phyloP scores from a whole-genome alignment of 1,284 basidiomycete genomes.

The Apiotrichum siamense region DNA sequence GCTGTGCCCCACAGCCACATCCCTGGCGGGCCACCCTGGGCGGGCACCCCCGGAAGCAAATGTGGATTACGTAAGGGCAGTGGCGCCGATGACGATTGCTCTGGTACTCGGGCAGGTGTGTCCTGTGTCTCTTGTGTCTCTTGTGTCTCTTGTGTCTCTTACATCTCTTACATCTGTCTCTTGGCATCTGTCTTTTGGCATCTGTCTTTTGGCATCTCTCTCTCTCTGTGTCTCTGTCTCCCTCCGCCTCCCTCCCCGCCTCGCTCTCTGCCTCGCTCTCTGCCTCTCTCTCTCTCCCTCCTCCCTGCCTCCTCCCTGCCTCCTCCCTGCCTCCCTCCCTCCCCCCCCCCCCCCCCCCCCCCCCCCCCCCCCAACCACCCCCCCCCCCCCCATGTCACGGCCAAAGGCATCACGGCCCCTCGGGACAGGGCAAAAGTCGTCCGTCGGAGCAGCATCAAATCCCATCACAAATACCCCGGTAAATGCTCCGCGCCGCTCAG shows the following conservation, averaged over 20 bases:
- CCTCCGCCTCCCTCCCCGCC: no score
- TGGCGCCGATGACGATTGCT: background rate
- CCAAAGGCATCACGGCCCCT: slow-evolving; percentile 31
- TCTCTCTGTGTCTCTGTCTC: no score
- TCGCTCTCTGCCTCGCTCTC: no score
- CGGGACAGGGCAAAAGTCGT: slow-evolving; percentile 31
- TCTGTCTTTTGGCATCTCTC: no score
- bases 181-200: no score
- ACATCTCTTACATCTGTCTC: no score
- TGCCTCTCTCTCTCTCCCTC: background rate
- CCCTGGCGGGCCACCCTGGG: no score
- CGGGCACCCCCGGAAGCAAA: no score
- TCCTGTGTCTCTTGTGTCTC: no score
- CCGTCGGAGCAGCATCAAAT: slow-evolving; percentile 21
- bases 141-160: no score
- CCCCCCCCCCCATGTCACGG: slow-evolving; percentile 34
- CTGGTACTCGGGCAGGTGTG: background rate
- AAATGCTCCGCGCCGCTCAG: slow-evolving; percentile 31
- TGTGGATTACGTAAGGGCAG: no score
- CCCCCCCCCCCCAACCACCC: background rate
- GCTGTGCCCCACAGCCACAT: no score
- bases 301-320: background rate
- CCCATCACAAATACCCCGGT: slow-evolving; percentile 1
- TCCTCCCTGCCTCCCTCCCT: background rate
- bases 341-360: background rate